Evolutionary conservation across 1,284 basidiomycete genomes (phyloP), one percentile per base, ranked within the genome.

Genomic region (Melampsora abietis-canadensis): DNA sequence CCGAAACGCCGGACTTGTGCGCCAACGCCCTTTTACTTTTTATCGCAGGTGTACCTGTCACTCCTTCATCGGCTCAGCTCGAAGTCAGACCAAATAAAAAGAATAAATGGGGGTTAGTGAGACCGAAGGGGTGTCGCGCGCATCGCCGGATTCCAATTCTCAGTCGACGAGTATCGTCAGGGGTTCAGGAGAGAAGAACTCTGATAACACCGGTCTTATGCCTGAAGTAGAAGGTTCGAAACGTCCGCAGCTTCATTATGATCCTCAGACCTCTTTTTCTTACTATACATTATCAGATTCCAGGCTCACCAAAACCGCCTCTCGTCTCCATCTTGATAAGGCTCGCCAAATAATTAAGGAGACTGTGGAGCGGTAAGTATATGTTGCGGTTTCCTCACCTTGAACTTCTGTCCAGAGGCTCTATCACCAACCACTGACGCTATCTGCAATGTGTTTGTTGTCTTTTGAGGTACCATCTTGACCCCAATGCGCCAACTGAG

Each of bases 401-500:
- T 54, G n/a, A 8, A n/a, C 14, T 27, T 57, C 10, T 1, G 44
- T 15, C 47, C 40, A 17, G 40, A 27, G 27, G 27, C 27, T 27
- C 27, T 27, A 27, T 27, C 27, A 27, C 27, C 21, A 57, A n/a
- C 10, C 44, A 46, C 12, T 31, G 14, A 59, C 48, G 12, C 47
- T 15, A 61, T 24, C 21, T 14, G 57, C 40, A n/a, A 27, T 65
- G 15, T 27, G 24, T 51, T 51, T 6, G 54, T 17, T 27, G 10
- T 34, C 14, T 68, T 60, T 15, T 61, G 24, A 68, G 67, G 47
- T 70, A 70, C 51, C 68, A 63, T n/a, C 61, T 69, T 62, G 76
- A 76, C 51, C 76, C 76, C 4, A 76, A 76, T 47, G 70, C 74
- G 21, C 66, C 66, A 19, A 66, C 64, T 27, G 54, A 54, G 15